Evolutionary conservation across 768 basidiomycete genomes (phyloP), one percentile per base, ranked within the genome.

Genomic region (Tylopilus plumbeoviolaceoides): DNA sequence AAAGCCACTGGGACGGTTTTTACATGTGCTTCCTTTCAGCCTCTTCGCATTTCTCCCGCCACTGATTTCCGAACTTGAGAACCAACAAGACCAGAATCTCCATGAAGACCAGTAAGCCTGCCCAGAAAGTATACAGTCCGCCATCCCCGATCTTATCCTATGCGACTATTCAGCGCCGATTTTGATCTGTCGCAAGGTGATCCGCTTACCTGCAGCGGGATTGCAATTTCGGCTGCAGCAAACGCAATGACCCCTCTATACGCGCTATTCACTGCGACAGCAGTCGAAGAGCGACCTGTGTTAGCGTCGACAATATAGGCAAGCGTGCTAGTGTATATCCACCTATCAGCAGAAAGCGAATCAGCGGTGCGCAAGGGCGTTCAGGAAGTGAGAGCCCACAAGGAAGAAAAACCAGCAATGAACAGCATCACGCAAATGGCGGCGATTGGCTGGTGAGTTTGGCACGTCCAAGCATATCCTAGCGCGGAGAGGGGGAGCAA

Each of bases 251-350:
- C 36, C 0, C 92, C 91, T 40, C 92, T 79, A 64, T 85, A 88
- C 35, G 78, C 78, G 48, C 86, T 88, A 64, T 95, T 95, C 40
- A 75, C 70, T 1, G 92, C 90, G 9, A 83, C 80, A 0, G 88
- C 89, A 2, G 82, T 82, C 1, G 89, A 87, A 1, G 89, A 90
- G 9, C 88, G 80, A 7, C 93, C 93, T 7, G 74, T 72, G 63
- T 95, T 95, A 7, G 90, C 83, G 61, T 95, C 93, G 17, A 94
- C 89, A 40, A 94, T 79, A 63, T 92, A 95, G 0, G 91, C 87
- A 20, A 95, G 74, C 1, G 85, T 84, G 36, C 80, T 83, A 2
- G 80, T 72, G 63, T 84, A 87, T 47, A 83, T 79, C 68, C 75
- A 75, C 54, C 79, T 82, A 46, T 39, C 14, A 5, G 18, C 7